phyloP scores from a whole-genome alignment of 176 grass and related monocot species.

The Luzula sylvatica region DNA sequence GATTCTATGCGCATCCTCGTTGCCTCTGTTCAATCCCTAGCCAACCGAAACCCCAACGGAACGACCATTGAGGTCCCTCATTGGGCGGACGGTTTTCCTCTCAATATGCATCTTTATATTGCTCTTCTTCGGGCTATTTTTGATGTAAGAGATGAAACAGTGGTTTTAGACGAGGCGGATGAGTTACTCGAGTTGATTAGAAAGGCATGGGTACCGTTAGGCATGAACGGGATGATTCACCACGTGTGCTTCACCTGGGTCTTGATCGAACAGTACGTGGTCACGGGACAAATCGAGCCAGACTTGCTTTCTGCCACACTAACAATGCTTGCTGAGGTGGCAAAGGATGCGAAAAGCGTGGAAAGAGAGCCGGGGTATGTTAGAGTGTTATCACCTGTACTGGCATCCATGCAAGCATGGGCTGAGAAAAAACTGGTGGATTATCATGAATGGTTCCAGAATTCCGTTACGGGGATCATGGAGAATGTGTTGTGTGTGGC shows the following conservation, averaged over 20 bases:
- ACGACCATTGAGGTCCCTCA: constrained; percentile 30
- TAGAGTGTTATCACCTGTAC: constrained; percentile 31
- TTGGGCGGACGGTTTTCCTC: constrained; percentile 59
- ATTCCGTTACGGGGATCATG: constrained; percentile 24
- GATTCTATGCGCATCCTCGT: constrained; percentile 34
- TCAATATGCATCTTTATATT: constrained; percentile 61
- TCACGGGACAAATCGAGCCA: constrained; percentile 31
- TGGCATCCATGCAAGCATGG: constrained; percentile 39
- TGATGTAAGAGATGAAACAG: constrained; percentile 39
- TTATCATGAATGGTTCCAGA: constrained; percentile 45
- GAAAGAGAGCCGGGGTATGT: constrained; percentile 35
- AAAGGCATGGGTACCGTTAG: constrained; percentile 47
- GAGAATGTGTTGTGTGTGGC: constrained; percentile 38
- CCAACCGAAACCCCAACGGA: constrained; percentile 25
- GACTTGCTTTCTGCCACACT: constrained; percentile 40
- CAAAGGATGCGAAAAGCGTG: constrained; percentile 5
- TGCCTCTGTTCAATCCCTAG: constrained; percentile 19
- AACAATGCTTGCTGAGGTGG: constrained; percentile 47
- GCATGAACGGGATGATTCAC: constrained; percentile 46
- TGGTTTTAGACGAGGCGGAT: constrained; percentile 63
- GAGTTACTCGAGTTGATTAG: constrained; percentile 55
- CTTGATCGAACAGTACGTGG: constrained; percentile 47
- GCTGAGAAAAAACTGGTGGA: constrained; percentile 49
- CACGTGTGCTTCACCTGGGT: constrained; percentile 63
- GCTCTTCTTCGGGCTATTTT: constrained; percentile 47